Conservation (phyloP, 2,329 filamentous ascomycete species). For the Fusarium newnesense region DNA sequence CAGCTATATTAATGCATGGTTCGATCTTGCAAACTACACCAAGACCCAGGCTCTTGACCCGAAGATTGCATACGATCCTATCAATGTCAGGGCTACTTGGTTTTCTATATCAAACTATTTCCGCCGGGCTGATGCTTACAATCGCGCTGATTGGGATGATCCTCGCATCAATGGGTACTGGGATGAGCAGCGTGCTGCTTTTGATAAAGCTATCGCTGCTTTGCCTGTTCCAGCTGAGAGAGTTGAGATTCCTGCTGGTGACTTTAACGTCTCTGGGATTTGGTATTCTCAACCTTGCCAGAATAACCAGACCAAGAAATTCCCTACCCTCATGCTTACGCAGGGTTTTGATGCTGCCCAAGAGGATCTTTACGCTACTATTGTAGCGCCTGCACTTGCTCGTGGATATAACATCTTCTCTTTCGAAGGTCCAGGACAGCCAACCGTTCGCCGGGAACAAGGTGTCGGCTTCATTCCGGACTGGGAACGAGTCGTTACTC, state of each 20-base stretch:
- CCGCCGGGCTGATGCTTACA: constrained; percentile 54
- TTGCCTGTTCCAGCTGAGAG: constrained; percentile 51
- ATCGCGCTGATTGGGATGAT: constrained; percentile 53
- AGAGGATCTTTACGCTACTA: constrained; percentile 17
- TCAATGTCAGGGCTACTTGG: constrained; percentile 40
- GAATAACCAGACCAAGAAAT: not conserved
- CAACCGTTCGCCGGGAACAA: constrained; percentile 19
- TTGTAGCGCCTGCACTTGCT: constrained; percentile 8
- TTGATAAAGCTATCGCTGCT: constrained; percentile 51
- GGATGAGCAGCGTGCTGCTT: constrained; percentile 50
- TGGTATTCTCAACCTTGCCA: constrained; percentile 44
- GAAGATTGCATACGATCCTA: constrained; percentile 29
- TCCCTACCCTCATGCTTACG: constrained; percentile 6
- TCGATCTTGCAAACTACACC: constrained; percentile 36
- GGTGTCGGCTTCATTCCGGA: constrained; percentile 24
- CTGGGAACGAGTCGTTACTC: constrained; percentile 22
- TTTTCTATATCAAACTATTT: constrained; percentile 57
- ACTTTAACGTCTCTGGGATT: constrained; percentile 51
- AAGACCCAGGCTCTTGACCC: constrained; percentile 33
- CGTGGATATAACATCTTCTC: constrained; percentile 24
- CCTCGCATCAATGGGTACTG: constrained; percentile 53
- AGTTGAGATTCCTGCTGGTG: constrained; percentile 41
- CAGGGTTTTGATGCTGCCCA: constrained; percentile 30
- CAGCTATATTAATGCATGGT: constrained; percentile 38
- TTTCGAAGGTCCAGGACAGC: constrained; percentile 28